Evolutionary conservation across 345 rosid genomes (phyloP), one percentile per base, ranked within the genome.

Genomic region (Capsella bursapastoris): DNA sequence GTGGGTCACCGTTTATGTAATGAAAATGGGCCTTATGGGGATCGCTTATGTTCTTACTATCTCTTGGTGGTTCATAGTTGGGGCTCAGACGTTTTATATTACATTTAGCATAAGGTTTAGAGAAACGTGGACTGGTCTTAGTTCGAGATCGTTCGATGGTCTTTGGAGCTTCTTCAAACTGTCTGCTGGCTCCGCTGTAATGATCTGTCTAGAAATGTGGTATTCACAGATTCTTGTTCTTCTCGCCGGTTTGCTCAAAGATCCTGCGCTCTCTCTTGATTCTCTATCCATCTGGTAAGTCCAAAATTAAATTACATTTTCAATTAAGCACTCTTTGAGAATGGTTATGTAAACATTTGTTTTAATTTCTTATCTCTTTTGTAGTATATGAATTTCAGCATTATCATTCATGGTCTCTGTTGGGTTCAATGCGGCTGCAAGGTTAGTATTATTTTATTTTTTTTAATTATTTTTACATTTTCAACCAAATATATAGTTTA

Each of bases 121-220:
- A 85, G 62, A 72, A 15, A 88, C 98, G 6, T 93, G 98, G 97
- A 80, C 34, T 28, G 98, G 97, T 14, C 63, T 88, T 6, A 80
- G 81, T 14, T 63, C 69, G 57, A 81, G 77, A 66, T 90, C 98
- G 10, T 88, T 89, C 68, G 76, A 81, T 7, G 98, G 96, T 25
- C 74, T 90, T 10, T 83, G 88, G 88, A 87, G 81, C n/a, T 90
- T 93, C 55, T 70, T 89, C 5, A 87, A 84, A 68, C 62, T 93
- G 3, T 91, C 97, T 1, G 67, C 84, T 43, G 94, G 87, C 0
- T 93, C 98, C 0, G 97, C 97, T 1, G 91, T 93, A 38, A 91
- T 93, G 98, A 73, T 93, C 5, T 93, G 98, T 84, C 66, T 93
- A 53, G 97, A 93, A 72, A 88, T 88, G 7, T 93, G 98, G 98